Conservation (phyloP, 2,329 filamentous ascomycete genomes). For the Ophidiomyces ophidiicola region DNA sequence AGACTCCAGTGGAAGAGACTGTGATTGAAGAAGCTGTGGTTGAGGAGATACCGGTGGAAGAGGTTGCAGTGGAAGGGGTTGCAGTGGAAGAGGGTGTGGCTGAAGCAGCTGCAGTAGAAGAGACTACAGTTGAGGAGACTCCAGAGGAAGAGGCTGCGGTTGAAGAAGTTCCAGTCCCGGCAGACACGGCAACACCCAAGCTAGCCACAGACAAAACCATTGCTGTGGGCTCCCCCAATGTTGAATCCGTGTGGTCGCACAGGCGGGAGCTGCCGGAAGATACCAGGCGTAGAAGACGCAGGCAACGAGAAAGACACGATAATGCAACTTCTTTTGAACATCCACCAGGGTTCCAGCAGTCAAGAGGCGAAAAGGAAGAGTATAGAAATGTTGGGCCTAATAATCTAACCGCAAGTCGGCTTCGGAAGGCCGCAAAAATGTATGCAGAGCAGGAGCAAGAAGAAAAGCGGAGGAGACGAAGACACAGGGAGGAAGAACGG, state of each 20-base stretch:
- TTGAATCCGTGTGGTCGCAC: constrained; percentile 10
- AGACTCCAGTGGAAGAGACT: constrained; percentile 9
- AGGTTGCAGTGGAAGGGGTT: constrained; percentile 11
- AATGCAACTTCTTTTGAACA: constrained; percentile 28
- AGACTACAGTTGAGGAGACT: constrained; percentile 14
- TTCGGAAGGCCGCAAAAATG: not conserved
- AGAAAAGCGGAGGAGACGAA: constrained; percentile 20
- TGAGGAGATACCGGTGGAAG: constrained; percentile 13
- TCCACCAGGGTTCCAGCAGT: constrained; percentile 22
- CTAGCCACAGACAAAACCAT: constrained; percentile 5
- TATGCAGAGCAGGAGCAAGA: constrained; percentile 18
- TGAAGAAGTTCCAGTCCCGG: constrained; percentile 10
- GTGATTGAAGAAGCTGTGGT: constrained; percentile 10
- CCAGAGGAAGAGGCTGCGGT: constrained; percentile 13
- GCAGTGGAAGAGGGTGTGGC: constrained; percentile 15
- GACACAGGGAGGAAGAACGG: constrained; percentile 18
- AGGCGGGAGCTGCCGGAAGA: constrained; percentile 10
- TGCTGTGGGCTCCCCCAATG: not conserved
- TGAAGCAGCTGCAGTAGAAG: constrained; percentile 16
- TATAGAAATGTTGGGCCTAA: constrained; percentile 23
- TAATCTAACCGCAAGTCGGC: not conserved
- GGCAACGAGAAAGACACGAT: constrained; percentile 23
- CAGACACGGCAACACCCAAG: constrained; percentile 4
- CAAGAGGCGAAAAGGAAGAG: constrained; percentile 26
- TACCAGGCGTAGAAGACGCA: constrained; percentile 14